These are phyloP conservation scores for Lepidium africanum DNA, from an alignment of 345 rosid species.

Conservation along the genomic window DNA sequence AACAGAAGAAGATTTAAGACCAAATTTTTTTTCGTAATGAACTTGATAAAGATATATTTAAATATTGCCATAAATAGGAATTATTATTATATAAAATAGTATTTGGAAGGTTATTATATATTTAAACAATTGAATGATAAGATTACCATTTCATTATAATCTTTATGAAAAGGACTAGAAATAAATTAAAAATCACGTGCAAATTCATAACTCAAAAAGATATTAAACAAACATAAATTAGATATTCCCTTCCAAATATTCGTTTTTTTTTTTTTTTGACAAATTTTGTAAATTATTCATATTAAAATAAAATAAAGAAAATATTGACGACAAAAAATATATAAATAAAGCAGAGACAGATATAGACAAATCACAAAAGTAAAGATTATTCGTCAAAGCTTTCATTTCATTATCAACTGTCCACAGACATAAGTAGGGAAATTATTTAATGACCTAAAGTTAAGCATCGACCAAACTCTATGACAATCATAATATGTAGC, in stretches of 20 bases:
- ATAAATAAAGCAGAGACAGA: not conserved
- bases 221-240: not conserved
- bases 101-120: too few relatives aligned
- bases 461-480: not conserved
- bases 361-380: conserved; percentile 6
- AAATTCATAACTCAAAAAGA: too few relatives aligned
- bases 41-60: too few relatives aligned
- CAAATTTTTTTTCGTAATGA: too few relatives aligned
- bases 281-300: not conserved
- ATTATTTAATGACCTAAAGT: not conserved
- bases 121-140: not conserved
- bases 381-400: conserved; percentile 7
- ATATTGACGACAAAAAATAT: too few relatives aligned
- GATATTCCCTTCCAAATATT: not conserved
- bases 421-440: not conserved
- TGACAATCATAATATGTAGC: not conserved
- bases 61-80: too few relatives aligned
- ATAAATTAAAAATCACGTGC: too few relatives aligned
- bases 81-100: too few relatives aligned
- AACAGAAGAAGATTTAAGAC: too few relatives aligned
- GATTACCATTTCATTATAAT: not conserved
- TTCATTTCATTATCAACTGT: conserved; percentile 1
- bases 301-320: not conserved
- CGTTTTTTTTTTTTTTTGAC: not conserved
- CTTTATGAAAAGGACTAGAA: too few relatives aligned